These are phyloP conservation scores for Umbelopsis sp. DNA, from an alignment of 371 early-diverging fungal species.

Conservation along the genomic window DNA sequence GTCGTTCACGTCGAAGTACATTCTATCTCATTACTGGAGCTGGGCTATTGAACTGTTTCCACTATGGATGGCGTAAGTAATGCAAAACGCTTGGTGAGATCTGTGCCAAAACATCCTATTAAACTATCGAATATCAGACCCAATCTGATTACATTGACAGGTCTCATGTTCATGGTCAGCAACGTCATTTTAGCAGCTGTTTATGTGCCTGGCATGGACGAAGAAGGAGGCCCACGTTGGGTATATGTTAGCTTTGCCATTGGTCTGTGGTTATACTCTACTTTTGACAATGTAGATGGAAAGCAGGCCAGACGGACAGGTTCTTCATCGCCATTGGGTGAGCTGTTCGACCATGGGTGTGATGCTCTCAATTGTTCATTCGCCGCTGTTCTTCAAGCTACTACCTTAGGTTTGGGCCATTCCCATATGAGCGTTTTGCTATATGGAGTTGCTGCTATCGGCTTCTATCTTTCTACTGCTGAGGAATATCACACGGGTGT, in stretches of 20 bases:
- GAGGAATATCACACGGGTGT: conserved; percentile 96
- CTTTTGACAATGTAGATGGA: conserved; percentile 98
- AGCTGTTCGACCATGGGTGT: conserved; percentile 93
- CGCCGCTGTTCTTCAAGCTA: conserved; percentile 81
- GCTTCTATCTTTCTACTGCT: conserved; percentile 93
- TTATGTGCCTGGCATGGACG: conserved; percentile 45
- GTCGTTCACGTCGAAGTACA: conserved; percentile 81
- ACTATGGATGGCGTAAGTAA: conserved; percentile 89
- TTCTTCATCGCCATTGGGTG: conserved; percentile 94
- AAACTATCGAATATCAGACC: conserved; percentile 63
- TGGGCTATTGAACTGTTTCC: conserved; percentile 88
- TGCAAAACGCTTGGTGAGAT: not conserved
- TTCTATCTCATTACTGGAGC: conserved; percentile 90
- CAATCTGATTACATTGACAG: conserved; percentile 95
- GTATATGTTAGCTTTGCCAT: conserved; percentile 73
- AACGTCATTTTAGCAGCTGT: conserved; percentile 70
- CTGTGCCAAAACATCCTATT: conserved; percentile 1
- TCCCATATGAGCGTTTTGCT: conserved; percentile 68
- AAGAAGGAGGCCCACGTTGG: conserved; percentile 46
- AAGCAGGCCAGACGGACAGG: conserved; percentile 96
- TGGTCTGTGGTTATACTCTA: conserved; percentile 93
- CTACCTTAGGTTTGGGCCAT: conserved; percentile 81
- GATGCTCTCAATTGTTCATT: conserved; percentile 92
- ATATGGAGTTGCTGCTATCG: conserved; percentile 68
- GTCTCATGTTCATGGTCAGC: conserved; percentile 84